Percentiles rank a stretch among this genome's conserved stretches.
phyloP scores from a whole-genome alignment of 306 rosid genomes.

The Sicyos edulis region DNA sequence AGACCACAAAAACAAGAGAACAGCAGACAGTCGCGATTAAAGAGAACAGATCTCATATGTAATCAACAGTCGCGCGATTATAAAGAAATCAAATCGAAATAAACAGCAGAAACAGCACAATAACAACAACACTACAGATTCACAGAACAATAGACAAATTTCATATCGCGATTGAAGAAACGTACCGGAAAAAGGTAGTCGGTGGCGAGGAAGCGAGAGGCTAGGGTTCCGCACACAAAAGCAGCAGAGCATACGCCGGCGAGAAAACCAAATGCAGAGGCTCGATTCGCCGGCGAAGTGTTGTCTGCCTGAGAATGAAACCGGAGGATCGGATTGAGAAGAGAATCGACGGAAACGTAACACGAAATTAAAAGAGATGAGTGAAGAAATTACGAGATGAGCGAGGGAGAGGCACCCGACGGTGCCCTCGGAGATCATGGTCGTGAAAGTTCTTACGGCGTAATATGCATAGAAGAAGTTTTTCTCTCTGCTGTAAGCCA shows the following conservation, averaged over 20 bases:
- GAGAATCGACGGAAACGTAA: background rate
- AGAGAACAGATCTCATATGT: constrained; percentile 66
- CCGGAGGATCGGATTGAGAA: background rate
- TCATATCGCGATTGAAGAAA: background rate
- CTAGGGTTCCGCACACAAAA: constrained; percentile 62
- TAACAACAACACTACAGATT: background rate
- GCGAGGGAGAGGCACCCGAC: constrained; percentile 65
- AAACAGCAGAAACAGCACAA: background rate
- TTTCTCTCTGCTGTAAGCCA: constrained; percentile 55
- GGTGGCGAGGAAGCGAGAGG: constrained; percentile 65
- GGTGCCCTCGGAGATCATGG: constrained; percentile 58
- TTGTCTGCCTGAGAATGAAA: constrained; percentile 52
- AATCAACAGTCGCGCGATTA: constrained; percentile 33
- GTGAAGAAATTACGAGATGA: constrained; percentile 49
- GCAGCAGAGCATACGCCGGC: constrained; percentile 60
- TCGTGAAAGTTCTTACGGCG: constrained; percentile 46
- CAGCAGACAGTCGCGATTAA: constrained; percentile 33
- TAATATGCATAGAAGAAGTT: constrained; percentile 59
- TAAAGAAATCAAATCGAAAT: constrained; percentile 28
- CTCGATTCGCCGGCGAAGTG: constrained; percentile 42
- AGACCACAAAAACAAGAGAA: background rate
- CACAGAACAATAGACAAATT: background rate
- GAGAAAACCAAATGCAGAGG: constrained; percentile 66
- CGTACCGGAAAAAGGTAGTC: constrained; percentile 60
- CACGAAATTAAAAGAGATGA: background rate